Base-by-base conservation (phyloP, 2,329 filamentous ascomycete species). In the Phyllosticta paracitricarpa region DNA sequence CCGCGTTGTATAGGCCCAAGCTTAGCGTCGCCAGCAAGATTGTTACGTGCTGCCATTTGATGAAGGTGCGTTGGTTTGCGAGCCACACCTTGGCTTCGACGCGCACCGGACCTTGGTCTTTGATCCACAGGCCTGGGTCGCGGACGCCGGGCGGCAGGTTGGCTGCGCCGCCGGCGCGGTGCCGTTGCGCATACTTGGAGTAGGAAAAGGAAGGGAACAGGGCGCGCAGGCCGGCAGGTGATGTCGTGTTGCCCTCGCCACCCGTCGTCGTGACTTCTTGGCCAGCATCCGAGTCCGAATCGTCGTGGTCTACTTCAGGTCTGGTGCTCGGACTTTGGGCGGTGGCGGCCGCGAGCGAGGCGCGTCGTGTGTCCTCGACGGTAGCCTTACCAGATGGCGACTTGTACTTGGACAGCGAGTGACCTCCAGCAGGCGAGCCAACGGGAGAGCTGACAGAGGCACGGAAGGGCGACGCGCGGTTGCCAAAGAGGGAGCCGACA, bases 71-170 rank as follows among this genome's bases (percentile, higher is more conserved):
- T 77, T 99, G 93, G 75, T 99, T 99, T 60, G 94, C 94, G 62
- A 99, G 86, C 93, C 94, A 99, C 30, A 99, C 93, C 76, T 99
- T 99, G 64, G 91, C 91, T 77, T 99, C 94, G 62, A 99, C 91
- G 71, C 91, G 89, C 65, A 97, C 83, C 40, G 91, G 89, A 2
- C 94, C 93, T 35, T 88, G 84, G 75, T 99, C 95, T 79, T 99
- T 99, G 80, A 99, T 89, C 86, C 93, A 95, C 66, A 85, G 82
- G 8, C 83, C 84, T 1, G 94, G 94, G 70, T 95, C 86, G 24
- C 84, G 84, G n/a, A 99, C 90, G 33, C 94, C 94, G 26, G 91
- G 89, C 0, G 94, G 94, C 2, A 97, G 80, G 58, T 81, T 76
- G 12, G 78, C 77, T 57, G 48, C 51, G 4, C 28, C 77, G 76